Percentiles rank a stretch among this genome's conserved stretches.
phyloP scores from a whole-genome alignment of 805 yeast genomes.

The Huiozyma naganishii region DNA sequence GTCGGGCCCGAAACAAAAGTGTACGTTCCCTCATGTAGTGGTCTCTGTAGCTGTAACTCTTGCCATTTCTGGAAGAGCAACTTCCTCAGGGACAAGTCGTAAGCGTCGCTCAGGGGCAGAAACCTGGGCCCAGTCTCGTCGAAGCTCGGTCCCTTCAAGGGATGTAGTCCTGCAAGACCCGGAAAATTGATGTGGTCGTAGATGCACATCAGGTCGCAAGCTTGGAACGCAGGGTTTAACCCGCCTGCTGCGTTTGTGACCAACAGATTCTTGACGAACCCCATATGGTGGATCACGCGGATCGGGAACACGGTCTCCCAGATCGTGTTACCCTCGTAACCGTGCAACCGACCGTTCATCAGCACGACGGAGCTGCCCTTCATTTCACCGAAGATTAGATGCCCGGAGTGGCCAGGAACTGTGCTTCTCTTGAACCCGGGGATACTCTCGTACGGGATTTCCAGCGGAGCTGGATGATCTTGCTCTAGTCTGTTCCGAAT shows the following conservation, averaged over 20 bases:
- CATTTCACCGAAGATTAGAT: slow-evolving; percentile 66
- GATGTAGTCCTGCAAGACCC: slow-evolving; percentile 81
- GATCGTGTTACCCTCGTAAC: slow-evolving; percentile 84
- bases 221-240: slow-evolving; percentile 47
- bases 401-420: slow-evolving; percentile 85
- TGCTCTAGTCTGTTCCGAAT: slow-evolving; percentile 42
- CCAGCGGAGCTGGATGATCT: slow-evolving; percentile 30
- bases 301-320: slow-evolving; percentile 78
- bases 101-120: slow-evolving; percentile 81
- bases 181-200: slow-evolving; percentile 85
- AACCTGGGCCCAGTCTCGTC: slow-evolving; percentile 77
- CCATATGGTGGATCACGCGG: slow-evolving; percentile 58
- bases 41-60: slow-evolving; percentile 39
- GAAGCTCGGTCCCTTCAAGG: slow-evolving; percentile 79
- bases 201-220: slow-evolving; percentile 88
- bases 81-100: slow-evolving; percentile 61
- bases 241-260: slow-evolving; percentile 99
- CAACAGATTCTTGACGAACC: slow-evolving; percentile 44
- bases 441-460: slow-evolving; percentile 52
- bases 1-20: slow-evolving; percentile 87
- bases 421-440: slow-evolving; percentile 79
- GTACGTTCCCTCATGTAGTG: slow-evolving; percentile 79
- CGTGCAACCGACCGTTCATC: slow-evolving; percentile 90
- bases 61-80: slow-evolving; percentile 46
- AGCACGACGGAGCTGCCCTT: slow-evolving; percentile 72